phyloP scores from a whole-genome alignment of 805 yeast genomes.

The Vanderwaltozyma tropicalis region DNA sequence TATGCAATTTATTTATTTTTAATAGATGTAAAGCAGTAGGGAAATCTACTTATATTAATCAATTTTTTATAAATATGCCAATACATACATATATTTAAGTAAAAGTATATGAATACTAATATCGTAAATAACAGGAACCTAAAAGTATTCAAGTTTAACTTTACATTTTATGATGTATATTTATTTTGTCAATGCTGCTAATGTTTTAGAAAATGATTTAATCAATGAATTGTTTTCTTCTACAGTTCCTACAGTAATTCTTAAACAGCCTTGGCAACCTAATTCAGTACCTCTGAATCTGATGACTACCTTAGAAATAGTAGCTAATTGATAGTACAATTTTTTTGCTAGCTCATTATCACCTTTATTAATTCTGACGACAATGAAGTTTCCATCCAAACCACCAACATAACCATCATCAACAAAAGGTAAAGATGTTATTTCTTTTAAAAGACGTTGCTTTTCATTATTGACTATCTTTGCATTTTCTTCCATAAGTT shows the following conservation, averaged over 20 bases:
- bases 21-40: too few relatives aligned
- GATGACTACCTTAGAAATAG: constrained; percentile 65
- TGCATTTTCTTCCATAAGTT: constrained; percentile 48
- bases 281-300: constrained; percentile 85
- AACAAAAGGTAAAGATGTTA: constrained; percentile 50
- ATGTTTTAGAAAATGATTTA: constrained; percentile 34
- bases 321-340: constrained; percentile 64
- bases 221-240: constrained; percentile 59
- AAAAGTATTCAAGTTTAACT: too few relatives aligned
- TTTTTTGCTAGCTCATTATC: constrained; percentile 63
- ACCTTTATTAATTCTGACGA: constrained; percentile 65
- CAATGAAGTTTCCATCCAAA: constrained; percentile 73
- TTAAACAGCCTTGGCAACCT: constrained; percentile 79
- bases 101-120: not conserved
- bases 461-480: constrained; percentile 46
- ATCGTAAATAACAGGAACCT: too few relatives aligned
- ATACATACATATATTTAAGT: too few relatives aligned
- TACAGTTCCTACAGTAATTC: constrained; percentile 79
- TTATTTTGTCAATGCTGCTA: constrained; percentile 15
- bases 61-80: too few relatives aligned
- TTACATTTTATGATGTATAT: too few relatives aligned
- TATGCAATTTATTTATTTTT: too few relatives aligned
- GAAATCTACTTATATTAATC: too few relatives aligned
- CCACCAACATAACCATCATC: constrained; percentile 70
- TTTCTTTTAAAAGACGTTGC: constrained; percentile 37